Base-by-base conservation (phyloP, 1,139 yeast species). In the Debaryomycetaceae sp. region DNA sequence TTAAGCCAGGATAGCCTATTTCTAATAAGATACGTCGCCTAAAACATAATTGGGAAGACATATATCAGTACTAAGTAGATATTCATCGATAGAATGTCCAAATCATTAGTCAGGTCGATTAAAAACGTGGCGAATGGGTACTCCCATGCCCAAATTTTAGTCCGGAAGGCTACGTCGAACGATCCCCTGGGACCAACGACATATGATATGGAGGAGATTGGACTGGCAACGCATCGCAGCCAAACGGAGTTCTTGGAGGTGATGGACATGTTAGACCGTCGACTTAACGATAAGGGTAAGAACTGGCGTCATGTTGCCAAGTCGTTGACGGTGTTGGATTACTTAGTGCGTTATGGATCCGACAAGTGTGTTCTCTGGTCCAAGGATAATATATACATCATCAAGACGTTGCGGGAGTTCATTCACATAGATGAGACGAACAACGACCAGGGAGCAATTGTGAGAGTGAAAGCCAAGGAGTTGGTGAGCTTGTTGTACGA, bases 221-320 rank as follows among this genome's bases (percentile, higher is more conserved):
- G 96, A 8, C 75, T 79, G 42, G 72, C 78, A 51, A 86, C 97
- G 2, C 85, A 79, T 58, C 85, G 82, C 49, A 72, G 72, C 7
- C 77, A 75, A 49, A 81, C 87, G 6, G 96, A 88, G 51, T 82
- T 91, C 51, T 75, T 88, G 56, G 96, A 91, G 55, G 81, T 92
- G 36, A 87, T 92, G 96, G 98, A 92, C 58, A 89, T 94, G 88
- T 65, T 92, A 40, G 98, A 91, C 65, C 82, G 91, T 52, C 78
- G 99, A 49, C 72, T 94, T 52, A 92, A 92, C 58, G 98, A 92
- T 58, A 91, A 91, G 70, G 98, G 98, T 44, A 92, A 91, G 62
- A 87, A 92, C 65, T 92, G 98, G 98, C 79, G 97, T 50, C 99
- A 92, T 63, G 92, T 92, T 34, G 92, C 95, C 49, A 94, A 92